Conservation (phyloP, 306 rosid genomes). For the Trifolium dubium region DNA sequence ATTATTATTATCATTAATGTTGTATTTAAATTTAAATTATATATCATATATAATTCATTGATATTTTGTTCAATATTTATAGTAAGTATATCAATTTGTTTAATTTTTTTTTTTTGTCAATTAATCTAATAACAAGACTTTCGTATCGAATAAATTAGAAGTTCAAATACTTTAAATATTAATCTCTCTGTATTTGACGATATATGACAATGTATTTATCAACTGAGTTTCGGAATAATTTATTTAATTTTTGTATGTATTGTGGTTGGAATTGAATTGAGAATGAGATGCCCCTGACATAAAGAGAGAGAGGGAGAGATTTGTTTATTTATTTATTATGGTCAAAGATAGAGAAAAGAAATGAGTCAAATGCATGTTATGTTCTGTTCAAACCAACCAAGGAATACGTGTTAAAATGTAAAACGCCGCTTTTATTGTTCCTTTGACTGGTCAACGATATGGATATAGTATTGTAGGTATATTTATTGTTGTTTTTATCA, state of each 20-base stretch:
- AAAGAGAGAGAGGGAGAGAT: too few relatives aligned
- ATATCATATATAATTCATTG: neutral
- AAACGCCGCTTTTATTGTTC: slow-evolving; percentile 50
- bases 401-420: slow-evolving; percentile 46
- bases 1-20: neutral
- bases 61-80: neutral
- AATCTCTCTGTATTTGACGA: too few relatives aligned
- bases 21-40: neutral
- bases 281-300: neutral
- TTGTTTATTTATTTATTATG: neutral
- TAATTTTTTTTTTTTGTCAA: too few relatives aligned
- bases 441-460: slow-evolving; percentile 72
- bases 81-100: too few relatives aligned
- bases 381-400: slow-evolving; percentile 28
- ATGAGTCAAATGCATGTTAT: slow-evolving; percentile 62
- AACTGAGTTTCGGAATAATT: too few relatives aligned
- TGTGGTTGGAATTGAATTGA: too few relatives aligned
- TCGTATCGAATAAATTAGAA: too few relatives aligned
- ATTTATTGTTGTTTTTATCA: neutral
- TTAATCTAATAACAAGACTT: too few relatives aligned
- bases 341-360: slow-evolving; percentile 51
- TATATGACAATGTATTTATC: too few relatives aligned
- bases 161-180: too few relatives aligned
- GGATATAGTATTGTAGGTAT: neutral
- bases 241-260: too few relatives aligned